Evolutionary conservation across 768 basidiomycete species (phyloP).

Genomic region (Kwoniella pini): DNA sequence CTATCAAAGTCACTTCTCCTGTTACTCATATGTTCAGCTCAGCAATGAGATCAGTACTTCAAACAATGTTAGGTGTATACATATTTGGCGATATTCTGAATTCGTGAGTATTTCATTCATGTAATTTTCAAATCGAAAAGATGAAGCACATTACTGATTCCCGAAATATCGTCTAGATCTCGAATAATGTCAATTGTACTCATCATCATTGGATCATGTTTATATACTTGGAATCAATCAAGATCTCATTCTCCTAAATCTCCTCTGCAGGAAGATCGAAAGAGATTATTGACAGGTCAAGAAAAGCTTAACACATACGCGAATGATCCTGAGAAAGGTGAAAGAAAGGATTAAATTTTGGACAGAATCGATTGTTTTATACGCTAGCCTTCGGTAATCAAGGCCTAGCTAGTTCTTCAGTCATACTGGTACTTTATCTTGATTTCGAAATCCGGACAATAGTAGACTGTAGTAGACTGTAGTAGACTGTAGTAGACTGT

Average conservation of each 20-base stretch:
- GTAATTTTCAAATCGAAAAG: too few species aligned
- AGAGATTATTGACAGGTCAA: constrained; percentile 10
- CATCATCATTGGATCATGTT: constrained; percentile 25
- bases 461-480: too few species aligned
- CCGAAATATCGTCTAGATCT: too few species aligned
- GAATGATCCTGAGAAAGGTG: constrained; percentile 11
- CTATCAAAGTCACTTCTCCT: constrained; percentile 93
- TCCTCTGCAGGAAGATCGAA: constrained; percentile 8
- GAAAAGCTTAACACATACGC: constrained; percentile 9
- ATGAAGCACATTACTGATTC: too few species aligned
- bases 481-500: too few species aligned
- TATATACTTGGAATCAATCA: constrained; percentile 31
- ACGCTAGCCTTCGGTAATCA: too few species aligned
- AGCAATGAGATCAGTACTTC: constrained; percentile 33
- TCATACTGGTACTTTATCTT: too few species aligned
- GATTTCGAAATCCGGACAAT: too few species aligned
- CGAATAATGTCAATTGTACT: constrained; percentile 32
- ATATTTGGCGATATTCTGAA: constrained; percentile 33
- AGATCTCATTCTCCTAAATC: constrained; percentile 5
- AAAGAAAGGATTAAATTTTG: constrained; percentile 17
- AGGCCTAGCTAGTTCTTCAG: too few species aligned
- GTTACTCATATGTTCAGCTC: constrained; percentile 76
- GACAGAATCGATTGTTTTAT: too few species aligned
- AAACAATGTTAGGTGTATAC: constrained; percentile 32
- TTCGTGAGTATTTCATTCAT: too few species aligned